Percentiles rank a stretch among this genome's conserved stretches.
phyloP scores from a whole-genome alignment of 1,284 basidiomycete species.

The Malassezia cuniculi region DNA sequence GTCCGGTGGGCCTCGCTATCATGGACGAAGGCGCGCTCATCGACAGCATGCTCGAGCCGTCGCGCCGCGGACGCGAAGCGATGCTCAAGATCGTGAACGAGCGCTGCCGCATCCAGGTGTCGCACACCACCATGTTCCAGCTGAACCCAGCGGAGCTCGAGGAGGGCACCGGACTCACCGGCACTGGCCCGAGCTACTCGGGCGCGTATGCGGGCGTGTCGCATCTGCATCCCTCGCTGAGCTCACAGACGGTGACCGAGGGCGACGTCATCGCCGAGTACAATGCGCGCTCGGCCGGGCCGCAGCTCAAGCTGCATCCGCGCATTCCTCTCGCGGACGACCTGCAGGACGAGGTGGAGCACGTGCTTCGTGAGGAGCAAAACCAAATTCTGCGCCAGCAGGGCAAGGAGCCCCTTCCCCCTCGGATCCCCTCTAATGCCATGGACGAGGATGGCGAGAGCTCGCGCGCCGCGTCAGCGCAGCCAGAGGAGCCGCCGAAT shows the following conservation, averaged over 20 bases:
- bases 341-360: constrained; percentile 33
- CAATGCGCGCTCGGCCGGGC: constrained; percentile 36
- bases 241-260: constrained; percentile 26
- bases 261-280: constrained; percentile 36
- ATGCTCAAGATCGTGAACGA: constrained; percentile 90
- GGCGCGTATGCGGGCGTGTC: constrained; percentile 13
- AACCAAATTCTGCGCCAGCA: constrained; percentile 1
- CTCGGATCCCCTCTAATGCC: constrained; percentile 4
- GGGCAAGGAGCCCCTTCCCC: not conserved
- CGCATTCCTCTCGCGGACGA: constrained; percentile 33
- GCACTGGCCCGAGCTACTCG: constrained; percentile 29
- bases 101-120: constrained; percentile 67
- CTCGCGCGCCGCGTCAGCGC: constrained; percentile 1
- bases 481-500: constrained; percentile 1
- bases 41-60: constrained; percentile 48
- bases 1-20: constrained; percentile 66
- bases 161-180: constrained; percentile 42
- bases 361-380: constrained; percentile 27
- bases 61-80: constrained; percentile 53
- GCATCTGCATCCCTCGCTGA: constrained; percentile 17
- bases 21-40: constrained; percentile 60
- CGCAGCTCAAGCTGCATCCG: constrained; percentile 38
- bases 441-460: constrained; percentile 4
- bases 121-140: constrained; percentile 30
- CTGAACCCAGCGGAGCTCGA: constrained; percentile 33